Evolutionary conservation across 2,329 filamentous ascomycete genomes (phyloP).

Genomic region (Graphilbum ipis-grandicollis): DNA sequence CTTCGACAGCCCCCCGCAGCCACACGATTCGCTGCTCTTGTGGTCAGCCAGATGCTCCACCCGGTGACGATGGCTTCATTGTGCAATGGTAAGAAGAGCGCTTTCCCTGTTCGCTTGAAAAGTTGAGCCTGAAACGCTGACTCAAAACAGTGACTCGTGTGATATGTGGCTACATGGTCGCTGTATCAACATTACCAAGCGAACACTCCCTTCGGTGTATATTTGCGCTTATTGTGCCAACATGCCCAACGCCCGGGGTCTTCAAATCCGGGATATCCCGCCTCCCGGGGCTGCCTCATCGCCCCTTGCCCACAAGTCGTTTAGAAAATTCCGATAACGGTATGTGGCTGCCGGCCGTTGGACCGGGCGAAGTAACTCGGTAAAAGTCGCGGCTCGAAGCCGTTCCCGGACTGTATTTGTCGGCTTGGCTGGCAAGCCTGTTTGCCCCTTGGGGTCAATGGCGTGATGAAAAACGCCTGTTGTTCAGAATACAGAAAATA

Average conservation of each 20-base stretch:
- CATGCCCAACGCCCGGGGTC: conserved; percentile 34
- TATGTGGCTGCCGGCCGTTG: no score
- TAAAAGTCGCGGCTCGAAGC: no score
- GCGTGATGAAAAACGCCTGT: no score
- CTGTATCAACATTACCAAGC: conserved; percentile 41
- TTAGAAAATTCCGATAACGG: conserved; percentile 25
- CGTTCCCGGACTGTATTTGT: no score
- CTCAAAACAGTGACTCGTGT: conserved; percentile 47
- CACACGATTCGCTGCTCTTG: conserved; percentile 40
- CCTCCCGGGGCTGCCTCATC: conserved; percentile 17
- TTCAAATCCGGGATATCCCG: conserved; percentile 18
- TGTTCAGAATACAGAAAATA: no score
- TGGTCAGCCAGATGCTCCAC: conserved; percentile 22
- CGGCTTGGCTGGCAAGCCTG: no score
- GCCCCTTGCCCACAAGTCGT: conserved; percentile 26
- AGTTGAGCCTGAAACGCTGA: no score
- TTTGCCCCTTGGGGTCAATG: no score
- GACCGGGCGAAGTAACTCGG: no score
- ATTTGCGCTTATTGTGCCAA: conserved; percentile 47
- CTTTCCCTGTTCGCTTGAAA: no score
- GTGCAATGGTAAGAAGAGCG: conserved; percentile 42
- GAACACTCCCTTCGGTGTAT: conserved; percentile 41
- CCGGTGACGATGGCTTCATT: conserved; percentile 34
- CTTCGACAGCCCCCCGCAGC: conserved; percentile 22
- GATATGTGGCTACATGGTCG: conserved; percentile 48